Evolutionary conservation across 2,329 filamentous ascomycete genomes (phyloP), one percentile per base, ranked within the genome.

Genomic region (Emericellopsis atlantica): DNA sequence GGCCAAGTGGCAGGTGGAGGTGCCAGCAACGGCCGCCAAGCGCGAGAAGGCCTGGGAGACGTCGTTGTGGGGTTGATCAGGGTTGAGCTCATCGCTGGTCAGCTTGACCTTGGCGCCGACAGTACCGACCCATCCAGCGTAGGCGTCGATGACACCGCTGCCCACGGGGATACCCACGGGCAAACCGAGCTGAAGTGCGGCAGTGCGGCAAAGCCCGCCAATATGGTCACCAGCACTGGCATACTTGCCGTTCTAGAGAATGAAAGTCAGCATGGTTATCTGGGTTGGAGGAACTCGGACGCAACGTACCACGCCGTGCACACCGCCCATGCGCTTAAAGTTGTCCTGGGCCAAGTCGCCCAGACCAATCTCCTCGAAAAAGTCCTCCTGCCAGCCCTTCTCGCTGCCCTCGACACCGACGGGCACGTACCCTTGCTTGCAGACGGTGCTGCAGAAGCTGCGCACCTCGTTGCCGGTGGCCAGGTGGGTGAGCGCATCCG

Each of bases 361-460:
- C n/a, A 98, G 71, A 14, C 92, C 92, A 55, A 98, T 93, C 8
- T 80, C 74, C 24, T 76, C 74, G 48, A 94, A 78, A 56, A 98
- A 98, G 55, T 96, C 90, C 51, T 90, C 84, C 59, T 96, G 90
- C 92, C 92, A 98, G 29, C 92, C 92, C 67, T 95, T 96, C 43
- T 94, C 86, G 60, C 88, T 95, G 37, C 89, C 89, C 51, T 98
- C 92, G 6, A 96, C 88, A 39, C 92, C 92, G n/a, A 95, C 85
- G 1, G 92, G 92, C 2, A 98, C 85, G 56, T 80, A 96, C 2
- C 90, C 92, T 61, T 98, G 92, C 70, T 96, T 98, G 64, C 92
- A 96, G 34, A 95, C 89, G 8, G 89, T 84, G 57, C 87, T 95
- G 65, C 92, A 96, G 64, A 87, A 96, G 66, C 88, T 95, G 50